A percentile compares a stretch with the other conserved stretches of the same genome.
Conservation (phyloP, 139 green algal species). For the Chlorella sp. region DNA sequence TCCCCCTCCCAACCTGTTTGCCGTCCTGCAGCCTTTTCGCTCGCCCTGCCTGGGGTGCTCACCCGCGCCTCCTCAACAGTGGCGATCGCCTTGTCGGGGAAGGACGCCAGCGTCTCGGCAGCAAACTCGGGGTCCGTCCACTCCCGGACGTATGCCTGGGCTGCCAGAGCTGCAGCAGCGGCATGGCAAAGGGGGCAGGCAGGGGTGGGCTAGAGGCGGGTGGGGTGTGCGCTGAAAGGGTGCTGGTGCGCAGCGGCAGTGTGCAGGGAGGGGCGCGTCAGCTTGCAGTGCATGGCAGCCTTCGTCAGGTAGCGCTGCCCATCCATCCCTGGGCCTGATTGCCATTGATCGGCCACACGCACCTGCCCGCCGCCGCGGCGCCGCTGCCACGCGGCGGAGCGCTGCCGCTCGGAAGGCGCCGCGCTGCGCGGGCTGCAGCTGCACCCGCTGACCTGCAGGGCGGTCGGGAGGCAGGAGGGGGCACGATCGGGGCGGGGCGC, state of each 20-base stretch:
- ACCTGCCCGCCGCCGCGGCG: neutral
- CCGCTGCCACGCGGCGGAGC: neutral
- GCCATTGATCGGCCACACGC: too few species aligned
- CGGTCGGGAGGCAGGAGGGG: too few species aligned
- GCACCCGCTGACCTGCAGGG: conserved; percentile 3
- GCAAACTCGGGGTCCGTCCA: conserved; percentile 73
- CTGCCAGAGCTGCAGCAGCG: neutral
- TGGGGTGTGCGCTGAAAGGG: too few species aligned
- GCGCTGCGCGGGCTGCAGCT: conserved; percentile 5
- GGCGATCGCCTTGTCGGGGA: conserved; percentile 77
- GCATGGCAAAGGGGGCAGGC: neutral
- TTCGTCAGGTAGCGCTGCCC: too few species aligned
- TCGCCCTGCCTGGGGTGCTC: too few species aligned
- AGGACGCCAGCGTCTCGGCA: conserved; percentile 53
- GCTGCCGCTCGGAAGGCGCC: conserved; percentile 4
- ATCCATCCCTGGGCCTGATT: too few species aligned
- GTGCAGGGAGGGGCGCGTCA: too few species aligned
- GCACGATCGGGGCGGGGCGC: too few species aligned
- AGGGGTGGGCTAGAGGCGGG: neutral
- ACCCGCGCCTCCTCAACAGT: conserved; percentile 80
- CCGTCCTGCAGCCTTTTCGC: too few species aligned
- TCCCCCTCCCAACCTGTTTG: too few species aligned
- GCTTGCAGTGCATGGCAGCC: too few species aligned
- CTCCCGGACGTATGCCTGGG: conserved; percentile 41
- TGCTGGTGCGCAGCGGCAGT: too few species aligned